Conservation (phyloP, 306 rosid genomes). For the Pyrus communis region DNA sequence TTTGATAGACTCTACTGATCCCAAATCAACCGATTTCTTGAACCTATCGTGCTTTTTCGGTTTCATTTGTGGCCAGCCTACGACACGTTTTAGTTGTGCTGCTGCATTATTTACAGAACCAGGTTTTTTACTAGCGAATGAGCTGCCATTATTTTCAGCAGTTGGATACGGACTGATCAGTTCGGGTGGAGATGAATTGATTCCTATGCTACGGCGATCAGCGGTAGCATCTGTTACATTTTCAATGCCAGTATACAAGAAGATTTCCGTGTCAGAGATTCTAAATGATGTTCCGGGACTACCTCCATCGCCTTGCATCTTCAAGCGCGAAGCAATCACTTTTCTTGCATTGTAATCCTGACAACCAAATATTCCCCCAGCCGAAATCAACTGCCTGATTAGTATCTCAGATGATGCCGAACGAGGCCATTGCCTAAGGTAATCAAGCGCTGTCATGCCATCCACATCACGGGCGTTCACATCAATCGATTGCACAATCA, state of each 20-base stretch:
- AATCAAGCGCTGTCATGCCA: slow-evolving; percentile 87
- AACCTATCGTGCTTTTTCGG: slow-evolving; percentile 35
- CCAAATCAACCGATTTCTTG: slow-evolving; percentile 35
- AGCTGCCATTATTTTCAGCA: slow-evolving; percentile 27
- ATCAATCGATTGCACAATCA: slow-evolving; percentile 57
- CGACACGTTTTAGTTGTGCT: slow-evolving; percentile 48
- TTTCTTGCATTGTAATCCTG: slow-evolving; percentile 63
- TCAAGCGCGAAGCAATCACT: slow-evolving; percentile 77
- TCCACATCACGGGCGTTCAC: slow-evolving; percentile 59
- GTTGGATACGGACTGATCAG: slow-evolving; percentile 22
- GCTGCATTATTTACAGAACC: slow-evolving; percentile 67
- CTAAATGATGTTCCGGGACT: slow-evolving; percentile 89
- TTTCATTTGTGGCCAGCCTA: slow-evolving; percentile 61
- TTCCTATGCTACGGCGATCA: slow-evolving; percentile 37
- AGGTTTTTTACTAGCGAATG: slow-evolving; percentile 38
- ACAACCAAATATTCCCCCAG: slow-evolving; percentile 81
- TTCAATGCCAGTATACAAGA: slow-evolving; percentile 73
- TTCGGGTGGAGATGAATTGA: slow-evolving; percentile 51
- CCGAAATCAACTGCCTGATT: slow-evolving; percentile 71
- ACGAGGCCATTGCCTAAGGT: slow-evolving; percentile 56
- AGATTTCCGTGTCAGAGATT: slow-evolving; percentile 74
- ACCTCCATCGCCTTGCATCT: slow-evolving; percentile 60
- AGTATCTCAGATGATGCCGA: slow-evolving; percentile 72
- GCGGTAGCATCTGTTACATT: slow-evolving; percentile 33
- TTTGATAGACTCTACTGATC: slow-evolving; percentile 45